These are phyloP conservation scores for Scutellaria galericulata DNA, from an alignment of 257 asterid genomes.

Conservation along the genomic window DNA sequence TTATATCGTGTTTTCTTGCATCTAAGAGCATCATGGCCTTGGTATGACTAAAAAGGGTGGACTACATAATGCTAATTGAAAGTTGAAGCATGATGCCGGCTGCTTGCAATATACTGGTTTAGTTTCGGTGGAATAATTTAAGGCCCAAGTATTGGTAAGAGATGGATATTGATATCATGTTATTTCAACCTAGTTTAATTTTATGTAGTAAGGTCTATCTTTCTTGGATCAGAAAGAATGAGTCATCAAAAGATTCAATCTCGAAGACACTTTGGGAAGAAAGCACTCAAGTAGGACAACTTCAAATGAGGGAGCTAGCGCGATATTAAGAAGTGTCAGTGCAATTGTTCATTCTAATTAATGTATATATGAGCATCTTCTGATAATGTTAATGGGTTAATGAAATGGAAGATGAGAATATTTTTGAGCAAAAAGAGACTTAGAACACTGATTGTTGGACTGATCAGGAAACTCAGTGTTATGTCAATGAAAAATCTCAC, in stretches of 20 bases:
- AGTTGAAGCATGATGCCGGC: not conserved
- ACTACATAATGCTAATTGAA: not conserved
- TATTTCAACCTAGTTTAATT: constrained; percentile 20
- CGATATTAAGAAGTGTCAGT: too few species aligned
- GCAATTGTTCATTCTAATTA: not conserved
- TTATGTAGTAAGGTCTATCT: constrained; percentile 24
- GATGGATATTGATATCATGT: not conserved
- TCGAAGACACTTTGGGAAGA: not conserved
- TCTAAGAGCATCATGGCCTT: too few species aligned
- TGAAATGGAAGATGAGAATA: not conserved
- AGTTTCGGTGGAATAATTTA: constrained; percentile 3
- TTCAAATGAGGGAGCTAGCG: too few species aligned
- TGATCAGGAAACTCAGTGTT: not conserved
- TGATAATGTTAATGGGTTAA: not conserved
- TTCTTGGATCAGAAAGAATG: constrained; percentile 12
- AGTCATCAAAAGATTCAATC: not conserved
- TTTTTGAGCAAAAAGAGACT: not conserved
- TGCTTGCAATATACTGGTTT: not conserved
- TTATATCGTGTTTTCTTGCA: too few species aligned
- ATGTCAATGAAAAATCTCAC: not conserved
- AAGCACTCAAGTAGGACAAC: too few species aligned
- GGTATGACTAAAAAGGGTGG: too few species aligned
- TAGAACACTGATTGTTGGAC: not conserved
- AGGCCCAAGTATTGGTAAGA: not conserved
- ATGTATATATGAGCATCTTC: not conserved